These are phyloP conservation scores for Coprinopsis sp. DNA, from an alignment of 768 basidiomycete genomes.

Conservation along the genomic window DNA sequence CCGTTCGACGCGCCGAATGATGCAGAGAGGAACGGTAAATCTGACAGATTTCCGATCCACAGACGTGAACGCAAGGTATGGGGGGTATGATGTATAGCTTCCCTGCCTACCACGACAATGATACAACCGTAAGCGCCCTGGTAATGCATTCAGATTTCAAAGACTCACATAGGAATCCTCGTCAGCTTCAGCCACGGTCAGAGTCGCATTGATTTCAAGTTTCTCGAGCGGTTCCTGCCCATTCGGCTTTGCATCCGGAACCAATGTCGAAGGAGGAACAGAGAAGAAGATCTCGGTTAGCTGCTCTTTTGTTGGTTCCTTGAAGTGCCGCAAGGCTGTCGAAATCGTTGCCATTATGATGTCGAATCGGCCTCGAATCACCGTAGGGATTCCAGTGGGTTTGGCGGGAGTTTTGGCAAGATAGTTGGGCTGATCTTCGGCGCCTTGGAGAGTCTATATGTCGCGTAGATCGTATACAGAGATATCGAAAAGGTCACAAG, in stretches of 20 bases:
- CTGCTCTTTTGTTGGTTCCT: conserved; percentile 89
- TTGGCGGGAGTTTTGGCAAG: not conserved
- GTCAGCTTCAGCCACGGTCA: conserved; percentile 76
- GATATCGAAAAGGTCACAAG: too few species aligned
- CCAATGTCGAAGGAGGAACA: conserved; percentile 46
- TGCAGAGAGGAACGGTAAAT: conserved; percentile 88
- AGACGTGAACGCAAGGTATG: conserved; percentile 87
- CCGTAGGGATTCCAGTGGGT: too few species aligned
- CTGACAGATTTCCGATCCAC: conserved; percentile 89
- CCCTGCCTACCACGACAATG: conserved; percentile 58
- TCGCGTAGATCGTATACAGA: too few species aligned
- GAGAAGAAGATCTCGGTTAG: conserved; percentile 84
- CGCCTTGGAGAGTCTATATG: too few species aligned
- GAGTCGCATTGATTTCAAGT: conserved; percentile 87
- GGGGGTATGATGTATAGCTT: conserved; percentile 84
- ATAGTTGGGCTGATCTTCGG: too few species aligned
- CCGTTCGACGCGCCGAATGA: conserved; percentile 89
- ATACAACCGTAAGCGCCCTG: conserved; percentile 3
- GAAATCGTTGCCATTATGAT: conserved; percentile 71
- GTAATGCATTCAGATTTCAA: not conserved
- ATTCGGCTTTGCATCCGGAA: conserved; percentile 19
- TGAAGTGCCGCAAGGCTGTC: conserved; percentile 85
- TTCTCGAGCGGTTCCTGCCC: conserved; percentile 45
- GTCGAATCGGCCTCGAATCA: not conserved
- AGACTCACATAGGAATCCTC: conserved; percentile 89